Evolutionary conservation across 768 basidiomycete genomes (phyloP).

Genomic region (Agaricus blazei): DNA sequence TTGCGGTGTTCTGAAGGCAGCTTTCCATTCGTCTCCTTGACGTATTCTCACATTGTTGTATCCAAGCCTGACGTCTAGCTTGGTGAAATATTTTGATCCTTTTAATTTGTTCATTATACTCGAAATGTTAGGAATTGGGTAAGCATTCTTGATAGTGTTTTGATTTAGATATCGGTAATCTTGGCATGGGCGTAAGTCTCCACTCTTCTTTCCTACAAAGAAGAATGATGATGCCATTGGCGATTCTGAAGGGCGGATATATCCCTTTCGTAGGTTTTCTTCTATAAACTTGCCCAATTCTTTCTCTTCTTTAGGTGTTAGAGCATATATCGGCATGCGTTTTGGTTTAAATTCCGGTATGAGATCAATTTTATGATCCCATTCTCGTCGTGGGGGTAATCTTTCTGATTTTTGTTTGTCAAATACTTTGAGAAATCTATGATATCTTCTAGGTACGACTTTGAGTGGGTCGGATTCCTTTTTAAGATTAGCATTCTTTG

Average conservation of each 20-base stretch:
- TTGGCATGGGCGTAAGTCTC: slow-evolving; percentile 18
- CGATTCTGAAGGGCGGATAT: slow-evolving; percentile 4
- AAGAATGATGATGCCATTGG: slow-evolving; percentile 13
- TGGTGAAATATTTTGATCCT: slow-evolving; percentile 7
- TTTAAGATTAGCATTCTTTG: no score
- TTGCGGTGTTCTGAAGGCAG: slow-evolving; percentile 1
- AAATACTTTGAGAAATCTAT: no score
- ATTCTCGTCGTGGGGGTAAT: background rate
- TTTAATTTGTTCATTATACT: slow-evolving; percentile 20
- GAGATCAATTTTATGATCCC: slow-evolving; percentile 1
- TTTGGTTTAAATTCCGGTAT: background rate
- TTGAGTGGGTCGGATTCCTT: no score
- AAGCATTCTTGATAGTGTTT: slow-evolving; percentile 24
- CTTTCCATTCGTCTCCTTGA: slow-evolving; percentile 8
- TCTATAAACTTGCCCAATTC: background rate
- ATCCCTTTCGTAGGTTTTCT: slow-evolving; percentile 4
- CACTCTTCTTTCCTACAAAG: slow-evolving; percentile 20
- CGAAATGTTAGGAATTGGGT: slow-evolving; percentile 29
- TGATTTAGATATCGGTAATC: slow-evolving; percentile 28
- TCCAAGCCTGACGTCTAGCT: slow-evolving; percentile 2
- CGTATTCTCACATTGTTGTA: slow-evolving; percentile 5
- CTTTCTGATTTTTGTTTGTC: background rate
- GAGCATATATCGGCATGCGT: background rate
- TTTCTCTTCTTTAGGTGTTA: slow-evolving; percentile 19
- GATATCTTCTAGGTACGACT: no score